These are phyloP conservation scores for Coccinonectria pachysandricola DNA, from an alignment of 2,329 filamentous ascomycete species.

Conservation along the genomic window DNA sequence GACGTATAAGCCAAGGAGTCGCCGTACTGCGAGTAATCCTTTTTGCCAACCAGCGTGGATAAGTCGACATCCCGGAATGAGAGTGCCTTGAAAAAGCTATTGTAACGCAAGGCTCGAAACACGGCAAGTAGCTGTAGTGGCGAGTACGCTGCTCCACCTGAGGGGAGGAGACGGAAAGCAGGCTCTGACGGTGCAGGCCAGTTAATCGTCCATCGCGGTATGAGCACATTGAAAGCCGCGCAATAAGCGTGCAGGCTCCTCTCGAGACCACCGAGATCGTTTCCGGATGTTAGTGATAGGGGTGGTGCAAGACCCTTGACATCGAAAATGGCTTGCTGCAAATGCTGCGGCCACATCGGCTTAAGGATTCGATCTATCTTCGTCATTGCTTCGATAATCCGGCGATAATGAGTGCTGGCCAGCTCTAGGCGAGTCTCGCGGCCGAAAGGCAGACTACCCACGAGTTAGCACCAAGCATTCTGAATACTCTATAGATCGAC, in stretches of 20 bases:
- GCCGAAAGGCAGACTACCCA: slow-evolving; percentile 31
- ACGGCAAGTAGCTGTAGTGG: slow-evolving; percentile 45
- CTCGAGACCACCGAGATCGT: slow-evolving; percentile 44
- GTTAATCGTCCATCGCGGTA: slow-evolving; percentile 42
- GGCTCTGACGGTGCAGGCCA: slow-evolving; percentile 34
- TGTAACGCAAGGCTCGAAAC: slow-evolving; percentile 45
- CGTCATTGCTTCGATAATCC: slow-evolving; percentile 43
- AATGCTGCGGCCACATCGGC: slow-evolving; percentile 46
- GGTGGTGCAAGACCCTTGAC: slow-evolving; percentile 42
- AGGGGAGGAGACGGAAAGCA: slow-evolving; percentile 42
- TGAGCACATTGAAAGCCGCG: slow-evolving; percentile 38
- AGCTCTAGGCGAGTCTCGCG: slow-evolving; percentile 37
- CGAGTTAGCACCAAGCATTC: slow-evolving; percentile 5
- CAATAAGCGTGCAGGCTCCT: slow-evolving; percentile 46
- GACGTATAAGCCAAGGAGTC: slow-evolving; percentile 41
- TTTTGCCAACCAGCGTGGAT: slow-evolving; percentile 26
- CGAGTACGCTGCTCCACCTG: slow-evolving; percentile 31
- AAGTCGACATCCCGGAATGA: slow-evolving; percentile 45
- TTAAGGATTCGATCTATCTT: slow-evolving; percentile 46
- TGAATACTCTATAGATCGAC: neutral
- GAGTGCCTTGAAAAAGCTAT: slow-evolving; percentile 49
- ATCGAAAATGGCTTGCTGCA: slow-evolving; percentile 43
- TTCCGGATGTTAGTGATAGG: slow-evolving; percentile 42
- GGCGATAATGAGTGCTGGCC: slow-evolving; percentile 43
- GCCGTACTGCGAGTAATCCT: slow-evolving; percentile 34